Evolutionary conservation across 2,329 filamentous ascomycete species (phyloP), one percentile per base, ranked within the genome.

Genomic region (Colletotrichum caudatum): DNA sequence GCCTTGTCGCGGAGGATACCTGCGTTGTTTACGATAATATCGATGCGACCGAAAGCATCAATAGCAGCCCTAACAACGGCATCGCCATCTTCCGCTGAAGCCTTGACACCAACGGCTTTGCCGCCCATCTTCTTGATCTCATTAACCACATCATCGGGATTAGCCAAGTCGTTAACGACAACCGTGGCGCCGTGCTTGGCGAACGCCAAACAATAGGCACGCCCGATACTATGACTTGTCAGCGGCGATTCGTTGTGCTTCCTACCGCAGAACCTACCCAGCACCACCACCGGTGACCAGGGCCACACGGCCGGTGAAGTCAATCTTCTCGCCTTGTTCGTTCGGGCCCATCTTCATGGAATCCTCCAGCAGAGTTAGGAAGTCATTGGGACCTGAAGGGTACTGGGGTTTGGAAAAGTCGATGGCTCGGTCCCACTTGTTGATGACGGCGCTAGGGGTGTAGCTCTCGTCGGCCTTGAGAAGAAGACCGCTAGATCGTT

Each of bases 1-100:
- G 96, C 95, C 90, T 98, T 98, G 87, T 99, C 96, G 60, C 96
- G 92, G 65, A 99, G 90, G 77, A 99, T 99, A 79, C 96, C 96
- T 64, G 96, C 96, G 79, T 99, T 99, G 90, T 99, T 99, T 86
- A 99, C 89, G 74, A 99, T 83, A 74, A 99, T 95, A 80, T 99
- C 96, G 77, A 99, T 89, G 77, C 96, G 93, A 77, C 96, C 96
- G 81, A 93, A 98, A 51, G 92, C 91, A 79, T 98, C 95, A 78
- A 99, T 97, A 67, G 95, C 95, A 69, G 90, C 91, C 88, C 98
- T 97, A 77, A 99, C 91, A 58, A 98, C 94, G 50, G 88, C 88
- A 66, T 98, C 95, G 58, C 96, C 96, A 73, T 99, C 94, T 81
- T 97, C 94, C 72, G 95, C 95, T 60, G 93, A 97, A 69, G 94